Percentiles rank a stretch among this genome's conserved stretches.
Evolutionary conservation across 2,329 filamentous ascomycete species (phyloP).

Genomic region (Chrysosphaeria jannelii): DNA sequence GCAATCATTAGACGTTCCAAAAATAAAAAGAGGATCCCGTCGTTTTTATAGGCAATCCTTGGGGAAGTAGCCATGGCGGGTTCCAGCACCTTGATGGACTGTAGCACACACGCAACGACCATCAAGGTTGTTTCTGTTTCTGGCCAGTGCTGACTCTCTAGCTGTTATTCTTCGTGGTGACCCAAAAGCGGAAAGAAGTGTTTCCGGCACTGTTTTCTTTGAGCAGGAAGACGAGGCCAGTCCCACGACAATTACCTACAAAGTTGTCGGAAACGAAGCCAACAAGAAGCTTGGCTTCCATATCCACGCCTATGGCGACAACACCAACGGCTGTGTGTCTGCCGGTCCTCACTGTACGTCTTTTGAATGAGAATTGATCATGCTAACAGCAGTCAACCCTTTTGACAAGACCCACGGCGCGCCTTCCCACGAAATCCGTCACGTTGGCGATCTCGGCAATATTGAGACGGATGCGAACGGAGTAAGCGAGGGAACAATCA

Average conservation of each 20-base stretch:
- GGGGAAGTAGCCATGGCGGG: no score
- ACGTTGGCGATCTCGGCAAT: constrained; percentile 96
- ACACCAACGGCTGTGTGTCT: constrained; percentile 98
- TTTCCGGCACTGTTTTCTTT: constrained; percentile 81
- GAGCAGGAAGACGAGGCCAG: constrained; percentile 63
- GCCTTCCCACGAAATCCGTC: constrained; percentile 53
- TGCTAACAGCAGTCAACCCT: constrained; percentile 52
- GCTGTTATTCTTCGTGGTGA: constrained; percentile 95
- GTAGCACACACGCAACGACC: no score
- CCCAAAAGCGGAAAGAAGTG: no score
- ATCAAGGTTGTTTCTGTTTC: not conserved
- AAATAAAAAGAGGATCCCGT: no score
- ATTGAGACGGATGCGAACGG: constrained; percentile 83
- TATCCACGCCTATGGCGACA: constrained; percentile 96
- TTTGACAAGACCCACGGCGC: constrained; percentile 75
- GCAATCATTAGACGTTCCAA: no score
- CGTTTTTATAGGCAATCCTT: no score
- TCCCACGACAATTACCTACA: constrained; percentile 68
- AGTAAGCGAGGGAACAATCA: constrained; percentile 52
- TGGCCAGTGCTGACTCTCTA: constrained; percentile 12
- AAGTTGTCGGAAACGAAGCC: constrained; percentile 74
- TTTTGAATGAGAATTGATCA: no score
- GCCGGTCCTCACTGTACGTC: constrained; percentile 85
- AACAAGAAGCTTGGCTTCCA: constrained; percentile 96
- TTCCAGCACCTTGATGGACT: constrained; percentile 14